Evolutionary conservation across 768 basidiomycete genomes (phyloP).

Genomic region (Coprinopsis strossmayeri): DNA sequence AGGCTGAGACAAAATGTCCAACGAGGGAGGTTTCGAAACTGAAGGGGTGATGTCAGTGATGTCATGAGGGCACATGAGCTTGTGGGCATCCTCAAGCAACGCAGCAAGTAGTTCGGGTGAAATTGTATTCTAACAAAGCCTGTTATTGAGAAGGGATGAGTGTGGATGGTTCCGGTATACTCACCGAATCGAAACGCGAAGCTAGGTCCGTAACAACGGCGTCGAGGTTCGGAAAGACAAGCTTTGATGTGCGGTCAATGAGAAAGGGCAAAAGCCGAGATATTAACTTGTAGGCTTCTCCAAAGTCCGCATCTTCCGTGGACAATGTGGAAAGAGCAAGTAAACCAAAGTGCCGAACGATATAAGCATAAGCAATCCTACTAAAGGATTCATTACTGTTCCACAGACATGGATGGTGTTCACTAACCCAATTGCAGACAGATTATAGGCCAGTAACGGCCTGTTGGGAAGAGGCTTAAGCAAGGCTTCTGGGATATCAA

Average conservation of each 20-base stretch:
- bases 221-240: conserved; percentile 43
- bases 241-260: conserved; percentile 48
- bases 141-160: conserved; percentile 5
- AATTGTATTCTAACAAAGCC: conserved; percentile 24
- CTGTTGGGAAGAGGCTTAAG: conserved; percentile 30
- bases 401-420: too few relatives aligned
- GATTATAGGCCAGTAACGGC: conserved; percentile 57
- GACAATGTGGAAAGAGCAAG: conserved; percentile 47
- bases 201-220: conserved; percentile 56
- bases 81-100: conserved; percentile 49
- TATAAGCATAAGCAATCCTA: conserved; percentile 66
- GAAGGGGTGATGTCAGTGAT: conserved; percentile 17
- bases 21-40: conserved; percentile 9
- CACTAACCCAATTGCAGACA: conserved; percentile 61
- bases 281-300: conserved; percentile 42
- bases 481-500: conserved; percentile 40
- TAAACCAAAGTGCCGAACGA: conserved; percentile 52
- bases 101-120: conserved; percentile 40
- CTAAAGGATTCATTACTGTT: too few relatives aligned
- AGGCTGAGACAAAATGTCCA: conserved; percentile 28
- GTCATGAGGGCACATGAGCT: conserved; percentile 44
- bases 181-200: conserved; percentile 57
- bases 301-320: conserved; percentile 34
- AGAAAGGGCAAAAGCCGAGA: conserved; percentile 60
- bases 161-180: too few relatives aligned